phyloP scores from a whole-genome alignment of 352 stramenopile genomes.

The Phytophthora kernoviae region DNA sequence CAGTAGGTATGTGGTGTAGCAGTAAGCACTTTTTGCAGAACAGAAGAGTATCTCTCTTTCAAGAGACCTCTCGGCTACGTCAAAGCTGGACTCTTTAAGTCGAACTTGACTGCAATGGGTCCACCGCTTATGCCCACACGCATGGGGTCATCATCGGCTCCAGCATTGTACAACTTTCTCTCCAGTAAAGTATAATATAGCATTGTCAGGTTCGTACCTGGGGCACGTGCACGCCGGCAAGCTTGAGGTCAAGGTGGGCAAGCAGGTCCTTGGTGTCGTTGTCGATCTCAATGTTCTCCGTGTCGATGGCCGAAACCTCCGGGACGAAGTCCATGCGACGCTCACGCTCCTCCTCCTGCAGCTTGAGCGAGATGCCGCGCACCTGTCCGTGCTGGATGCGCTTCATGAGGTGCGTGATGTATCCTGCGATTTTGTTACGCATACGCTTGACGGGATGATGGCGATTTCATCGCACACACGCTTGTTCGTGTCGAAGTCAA shows the following conservation, averaged over 20 bases:
- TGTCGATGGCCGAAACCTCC: constrained; percentile 95
- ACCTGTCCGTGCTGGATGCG: constrained; percentile 99
- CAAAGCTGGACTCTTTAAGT: constrained; percentile 6
- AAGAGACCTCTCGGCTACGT: constrained; percentile 15
- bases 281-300: constrained; percentile 97
- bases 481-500: constrained; percentile 99
- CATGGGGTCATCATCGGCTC: constrained; percentile 66
- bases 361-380: constrained; percentile 99
- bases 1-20: constrained; percentile 5
- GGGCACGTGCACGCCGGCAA: constrained; percentile 88
- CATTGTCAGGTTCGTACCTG: constrained; percentile 61
- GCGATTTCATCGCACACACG: constrained; percentile 96
- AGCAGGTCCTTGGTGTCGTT: constrained; percentile 98
- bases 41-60: neutral
- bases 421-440: constrained; percentile 99
- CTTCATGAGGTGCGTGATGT: constrained; percentile 99
- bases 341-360: constrained; percentile 99
- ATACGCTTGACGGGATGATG: constrained; percentile 99
- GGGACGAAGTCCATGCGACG: constrained; percentile 99
- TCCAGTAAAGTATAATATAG: neutral
- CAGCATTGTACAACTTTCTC: constrained; percentile 56
- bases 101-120: constrained; percentile 54
- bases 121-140: constrained; percentile 50
- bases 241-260: constrained; percentile 94
- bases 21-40: constrained; percentile 1